Conservation (phyloP, 73 alveolate species). For the Stentor roeselii region DNA sequence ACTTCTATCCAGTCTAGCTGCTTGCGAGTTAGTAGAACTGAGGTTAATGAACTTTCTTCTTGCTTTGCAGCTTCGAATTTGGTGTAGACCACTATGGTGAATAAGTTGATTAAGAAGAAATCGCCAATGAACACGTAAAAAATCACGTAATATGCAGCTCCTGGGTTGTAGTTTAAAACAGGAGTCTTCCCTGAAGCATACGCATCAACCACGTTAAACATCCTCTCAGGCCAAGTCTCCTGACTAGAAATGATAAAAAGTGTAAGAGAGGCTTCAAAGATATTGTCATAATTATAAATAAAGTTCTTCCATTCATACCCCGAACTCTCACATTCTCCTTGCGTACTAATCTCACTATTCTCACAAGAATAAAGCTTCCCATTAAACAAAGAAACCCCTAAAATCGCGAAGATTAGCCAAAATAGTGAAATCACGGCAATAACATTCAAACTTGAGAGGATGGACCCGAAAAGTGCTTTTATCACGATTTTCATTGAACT, state of each 20-base stretch:
- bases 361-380: slow-evolving; percentile 60
- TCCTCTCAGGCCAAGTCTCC: slow-evolving; percentile 38
- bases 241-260: slow-evolving; percentile 39
- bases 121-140: slow-evolving; percentile 36
- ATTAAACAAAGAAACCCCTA: slow-evolving; percentile 65
- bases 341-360: slow-evolving; percentile 16
- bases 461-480: slow-evolving; percentile 47
- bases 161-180: slow-evolving; percentile 18
- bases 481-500: slow-evolving; percentile 66
- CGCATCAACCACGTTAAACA: slow-evolving; percentile 38
- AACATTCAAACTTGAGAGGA: slow-evolving; percentile 55
- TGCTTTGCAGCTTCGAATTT: slow-evolving; percentile 29
- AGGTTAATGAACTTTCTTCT: slow-evolving; percentile 35
- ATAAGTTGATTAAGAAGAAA: slow-evolving; percentile 36
- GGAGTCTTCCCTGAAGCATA: slow-evolving; percentile 36
- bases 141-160: slow-evolving; percentile 31
- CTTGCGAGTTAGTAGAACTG: slow-evolving; percentile 38
- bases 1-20: slow-evolving; percentile 58
- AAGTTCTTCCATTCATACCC: slow-evolving; percentile 48
- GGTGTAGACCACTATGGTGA: slow-evolving; percentile 35
- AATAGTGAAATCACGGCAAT: slow-evolving; percentile 47
- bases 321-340: slow-evolving; percentile 39
- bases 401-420: slow-evolving; percentile 64
- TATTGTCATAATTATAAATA: slow-evolving; percentile 29
- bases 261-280: not conserved